Conservation (phyloP, 2,329 filamentous ascomycete species). For the Colletotrichum lentis region DNA sequence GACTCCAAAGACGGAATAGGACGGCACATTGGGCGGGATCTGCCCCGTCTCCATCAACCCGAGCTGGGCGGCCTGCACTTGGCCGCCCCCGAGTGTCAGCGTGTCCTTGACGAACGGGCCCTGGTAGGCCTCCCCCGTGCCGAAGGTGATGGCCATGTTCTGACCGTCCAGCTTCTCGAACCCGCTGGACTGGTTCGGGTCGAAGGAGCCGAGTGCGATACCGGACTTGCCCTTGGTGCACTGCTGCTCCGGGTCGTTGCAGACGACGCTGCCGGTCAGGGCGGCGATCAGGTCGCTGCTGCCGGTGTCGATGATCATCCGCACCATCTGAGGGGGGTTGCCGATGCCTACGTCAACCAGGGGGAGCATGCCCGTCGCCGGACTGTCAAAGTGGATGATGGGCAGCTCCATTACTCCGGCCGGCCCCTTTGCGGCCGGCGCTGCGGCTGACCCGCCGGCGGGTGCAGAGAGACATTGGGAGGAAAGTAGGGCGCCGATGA, state of each 20-base stretch:
- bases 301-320: constrained; percentile 62
- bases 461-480: background rate
- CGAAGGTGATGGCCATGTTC: background rate
- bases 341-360: constrained; percentile 53
- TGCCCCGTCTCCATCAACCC: background rate
- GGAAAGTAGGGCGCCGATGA: background rate
- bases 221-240: background rate
- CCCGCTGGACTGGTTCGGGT: background rate
- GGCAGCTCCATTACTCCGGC: background rate
- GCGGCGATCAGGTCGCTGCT: constrained; percentile 58
- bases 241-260: background rate
- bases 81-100: background rate
- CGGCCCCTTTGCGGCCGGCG: background rate
- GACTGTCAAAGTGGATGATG: background rate
- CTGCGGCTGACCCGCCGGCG: background rate
- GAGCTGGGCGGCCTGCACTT: background rate
- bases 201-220: background rate
- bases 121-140: background rate
- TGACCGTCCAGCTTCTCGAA: background rate
- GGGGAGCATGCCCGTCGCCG: background rate
- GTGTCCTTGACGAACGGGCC: constrained; percentile 3
- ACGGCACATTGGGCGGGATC: background rate
- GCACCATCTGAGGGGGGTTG: constrained; percentile 57
- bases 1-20: background rate
- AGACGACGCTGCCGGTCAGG: constrained; percentile 1